Percentiles rank a stretch among this genome's conserved stretches.
These are phyloP conservation scores for Saturnispora gosingensis DNA, from an alignment of 805 yeast genomes.

Conservation along the genomic window DNA sequence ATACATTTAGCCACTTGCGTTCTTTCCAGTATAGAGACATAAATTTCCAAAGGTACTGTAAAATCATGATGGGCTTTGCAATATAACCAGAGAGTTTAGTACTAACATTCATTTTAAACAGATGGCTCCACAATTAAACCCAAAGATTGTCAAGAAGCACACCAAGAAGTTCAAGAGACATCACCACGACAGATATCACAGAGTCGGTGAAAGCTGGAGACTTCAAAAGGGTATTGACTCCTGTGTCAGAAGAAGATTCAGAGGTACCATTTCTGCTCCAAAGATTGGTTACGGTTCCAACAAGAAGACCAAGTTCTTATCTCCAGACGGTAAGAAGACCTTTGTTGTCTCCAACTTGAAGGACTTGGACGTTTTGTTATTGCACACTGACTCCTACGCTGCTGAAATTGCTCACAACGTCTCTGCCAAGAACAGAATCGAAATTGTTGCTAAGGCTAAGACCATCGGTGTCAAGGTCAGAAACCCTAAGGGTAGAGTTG, in stretches of 20 bases:
- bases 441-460: constrained; percentile 92
- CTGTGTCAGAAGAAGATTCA: constrained; percentile 99
- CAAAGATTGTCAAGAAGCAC: constrained; percentile 99
- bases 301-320: constrained; percentile 94
- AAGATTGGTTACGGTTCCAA: constrained; percentile 99
- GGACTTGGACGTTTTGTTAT: constrained; percentile 89
- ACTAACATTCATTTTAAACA: constrained; percentile 14
- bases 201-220: constrained; percentile 99
- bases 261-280: constrained; percentile 99
- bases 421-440: constrained; percentile 97
- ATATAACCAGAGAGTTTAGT: not conserved
- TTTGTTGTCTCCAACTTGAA: constrained; percentile 85
- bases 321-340: constrained; percentile 97
- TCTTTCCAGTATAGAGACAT: too few relatives aligned
- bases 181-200: constrained; percentile 98
- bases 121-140: constrained; percentile 98
- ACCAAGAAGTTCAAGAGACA: constrained; percentile 98
- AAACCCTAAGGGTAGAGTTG: constrained; percentile 97
- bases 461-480: constrained; percentile 97
- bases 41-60: not conserved
- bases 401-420: constrained; percentile 99
- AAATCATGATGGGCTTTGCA: not conserved
- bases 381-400: constrained; percentile 98
- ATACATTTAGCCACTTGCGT: too few relatives aligned
- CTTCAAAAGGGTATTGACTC: constrained; percentile 99